These are phyloP conservation scores for Ehretia macrophylla DNA, from an alignment of 257 asterid species.

Conservation along the genomic window DNA sequence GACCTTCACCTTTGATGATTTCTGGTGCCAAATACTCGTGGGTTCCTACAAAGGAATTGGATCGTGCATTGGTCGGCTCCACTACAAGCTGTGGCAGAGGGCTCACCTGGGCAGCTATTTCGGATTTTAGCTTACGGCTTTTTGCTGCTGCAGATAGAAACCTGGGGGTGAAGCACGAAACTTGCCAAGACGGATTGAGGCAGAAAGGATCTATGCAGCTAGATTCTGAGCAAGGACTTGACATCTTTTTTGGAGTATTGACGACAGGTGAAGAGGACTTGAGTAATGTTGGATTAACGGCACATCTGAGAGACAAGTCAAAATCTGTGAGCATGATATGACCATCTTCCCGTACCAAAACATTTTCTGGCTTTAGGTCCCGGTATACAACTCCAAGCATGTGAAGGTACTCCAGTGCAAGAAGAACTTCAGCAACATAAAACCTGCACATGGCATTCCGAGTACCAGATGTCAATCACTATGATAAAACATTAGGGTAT, in stretches of 20 bases:
- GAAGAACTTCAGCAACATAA: conserved; percentile 72
- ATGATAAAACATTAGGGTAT: neutral
- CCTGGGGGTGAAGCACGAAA: conserved; percentile 61
- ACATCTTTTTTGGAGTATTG: conserved; percentile 52
- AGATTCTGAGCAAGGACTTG: conserved; percentile 70
- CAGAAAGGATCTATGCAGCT: conserved; percentile 77
- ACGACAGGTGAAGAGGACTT: conserved; percentile 30
- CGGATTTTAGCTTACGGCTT: conserved; percentile 42
- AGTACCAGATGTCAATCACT: neutral
- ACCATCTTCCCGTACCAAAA: conserved; percentile 69
- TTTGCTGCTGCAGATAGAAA: conserved; percentile 36
- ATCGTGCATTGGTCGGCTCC: conserved; percentile 73
- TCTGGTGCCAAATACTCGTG: conserved; percentile 80
- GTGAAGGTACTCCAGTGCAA: conserved; percentile 71
- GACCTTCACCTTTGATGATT: conserved; percentile 71
- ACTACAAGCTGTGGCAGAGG: conserved; percentile 61
- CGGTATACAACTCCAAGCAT: conserved; percentile 78
- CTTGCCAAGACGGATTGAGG: conserved; percentile 54
- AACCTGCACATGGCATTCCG: conserved; percentile 39
- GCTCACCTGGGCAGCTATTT: conserved; percentile 27
- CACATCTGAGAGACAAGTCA: conserved; percentile 67
- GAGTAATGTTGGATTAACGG: conserved; percentile 56
- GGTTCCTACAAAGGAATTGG: conserved; percentile 77
- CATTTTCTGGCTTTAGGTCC: conserved; percentile 73
- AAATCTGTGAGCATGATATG: conserved; percentile 84